These are phyloP conservation scores for Tuber melanosporum DNA, from an alignment of 495 filamentous ascomycete species.

Conservation along the genomic window DNA sequence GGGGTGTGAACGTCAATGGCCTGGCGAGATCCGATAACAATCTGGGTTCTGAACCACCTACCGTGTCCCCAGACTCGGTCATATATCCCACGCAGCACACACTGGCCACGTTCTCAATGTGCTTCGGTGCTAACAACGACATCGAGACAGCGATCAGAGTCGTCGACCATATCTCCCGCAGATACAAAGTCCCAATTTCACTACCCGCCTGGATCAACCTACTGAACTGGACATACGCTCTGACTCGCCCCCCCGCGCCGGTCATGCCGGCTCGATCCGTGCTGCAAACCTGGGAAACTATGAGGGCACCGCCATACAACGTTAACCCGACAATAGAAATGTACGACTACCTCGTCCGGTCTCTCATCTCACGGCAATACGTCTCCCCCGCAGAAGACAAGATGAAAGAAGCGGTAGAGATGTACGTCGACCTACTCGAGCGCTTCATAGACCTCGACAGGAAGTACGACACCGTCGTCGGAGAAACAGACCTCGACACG, in stretches of 20 bases:
- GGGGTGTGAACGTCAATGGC: conserved; percentile 54
- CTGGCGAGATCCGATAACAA: conserved; percentile 37
- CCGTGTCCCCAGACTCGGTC: conserved; percentile 44
- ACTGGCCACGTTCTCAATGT: conserved; percentile 55
- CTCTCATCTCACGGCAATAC: conserved; percentile 35
- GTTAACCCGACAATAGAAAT: conserved; percentile 51
- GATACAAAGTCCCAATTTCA: conserved; percentile 52
- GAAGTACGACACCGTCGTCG: background rate
- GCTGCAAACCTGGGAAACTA: conserved; percentile 49
- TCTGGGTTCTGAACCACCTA: conserved; percentile 29
- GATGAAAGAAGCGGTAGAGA: conserved; percentile 40
- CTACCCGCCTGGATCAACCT: conserved; percentile 53
- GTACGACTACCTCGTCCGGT: conserved; percentile 51
- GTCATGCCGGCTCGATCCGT: conserved; percentile 47
- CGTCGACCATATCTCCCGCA: conserved; percentile 53
- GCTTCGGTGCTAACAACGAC: conserved; percentile 54
- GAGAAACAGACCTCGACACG: background rate
- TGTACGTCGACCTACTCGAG: background rate
- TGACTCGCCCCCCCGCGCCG: conserved; percentile 43
- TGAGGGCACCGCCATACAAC: conserved; percentile 55
- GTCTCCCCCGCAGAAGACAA: conserved; percentile 28
- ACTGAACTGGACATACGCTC: conserved; percentile 55
- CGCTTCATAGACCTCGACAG: background rate
- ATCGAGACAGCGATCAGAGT: conserved; percentile 50
- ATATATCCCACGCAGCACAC: conserved; percentile 52